Base-by-base conservation (phyloP, 2,329 filamentous ascomycete species). In the Penicillium sp. region DNA sequence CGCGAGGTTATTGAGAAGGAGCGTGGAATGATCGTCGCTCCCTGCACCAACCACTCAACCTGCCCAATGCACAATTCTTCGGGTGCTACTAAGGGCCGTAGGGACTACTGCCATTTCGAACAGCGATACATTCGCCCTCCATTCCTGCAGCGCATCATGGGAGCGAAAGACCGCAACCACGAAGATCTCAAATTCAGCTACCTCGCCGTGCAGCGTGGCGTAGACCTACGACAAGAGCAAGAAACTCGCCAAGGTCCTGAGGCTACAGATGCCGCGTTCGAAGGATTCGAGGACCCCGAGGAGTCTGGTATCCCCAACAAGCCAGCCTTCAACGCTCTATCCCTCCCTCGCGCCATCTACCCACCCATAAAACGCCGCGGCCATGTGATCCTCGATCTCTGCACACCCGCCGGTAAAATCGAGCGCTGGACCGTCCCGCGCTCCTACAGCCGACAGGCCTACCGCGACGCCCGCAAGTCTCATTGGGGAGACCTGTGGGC, bases 401-500 rank as follows among this genome's bases (percentile, higher is more conserved):
- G 94, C 80, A 97, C 94, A 0, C 89, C 93, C 0, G 82, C 85
- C 0, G 94, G 90, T 33, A 86, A 84, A 42, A 86, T 97, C 35
- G 93, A 99, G 79, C 90, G 94, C 55, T 99, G 94, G 94, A 94
- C 89, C 0, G 88, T 99, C 0, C 90, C 93, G 1, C 87, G 87
- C 66, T 91, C 87, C 59, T 94, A 88, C 75, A 88, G 88, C 73
- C 87, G 84, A 66, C 86, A 89, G 67, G 92, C 92, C 0, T 97
- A 93, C 77, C 91, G 90, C 67, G 94, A 97, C 71, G 94, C 94
- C 36, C 86, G 94, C 61, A 99, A 99, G 77, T 84, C 89, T 0
- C 79, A 79, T 53, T 97, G 93, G 94, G 94, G 94, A 39, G 94
- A 97, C 72, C 80, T 97, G 10, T 99, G 94, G 94, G 92, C 93